Conservation (phyloP, 768 basidiomycete species). For the Tubosaeta brunneosetosa region DNA sequence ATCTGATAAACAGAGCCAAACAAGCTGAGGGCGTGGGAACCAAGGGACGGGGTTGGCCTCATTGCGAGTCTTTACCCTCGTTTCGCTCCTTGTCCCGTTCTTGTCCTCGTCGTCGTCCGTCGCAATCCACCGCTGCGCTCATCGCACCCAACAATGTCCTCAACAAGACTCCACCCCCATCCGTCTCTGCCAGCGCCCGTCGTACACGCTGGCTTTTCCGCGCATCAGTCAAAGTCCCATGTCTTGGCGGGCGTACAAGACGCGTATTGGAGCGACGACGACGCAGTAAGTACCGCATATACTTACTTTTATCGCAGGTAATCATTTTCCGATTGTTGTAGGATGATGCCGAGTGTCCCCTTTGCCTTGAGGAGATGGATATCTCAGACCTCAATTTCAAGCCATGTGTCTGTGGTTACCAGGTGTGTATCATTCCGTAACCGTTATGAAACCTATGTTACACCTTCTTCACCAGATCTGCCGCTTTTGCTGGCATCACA, state of each 20-base stretch:
- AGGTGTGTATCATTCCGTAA: constrained; percentile 46
- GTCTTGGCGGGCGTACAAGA: constrained; percentile 88
- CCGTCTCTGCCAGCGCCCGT: constrained; percentile 71
- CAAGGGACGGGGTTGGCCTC: constrained; percentile 16
- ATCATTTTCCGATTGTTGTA: constrained; percentile 33
- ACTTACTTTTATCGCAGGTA: constrained; percentile 8
- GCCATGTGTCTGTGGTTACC: constrained; percentile 98
- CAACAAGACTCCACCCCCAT: constrained; percentile 54
- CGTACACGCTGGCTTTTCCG: constrained; percentile 63
- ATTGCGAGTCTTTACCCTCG: constrained; percentile 21
- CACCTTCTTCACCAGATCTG: constrained; percentile 66
- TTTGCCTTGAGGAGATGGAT: constrained; percentile 99
- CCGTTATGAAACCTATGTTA: constrained; percentile 14
- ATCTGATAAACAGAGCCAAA: constrained; percentile 14
- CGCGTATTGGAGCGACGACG: constrained; percentile 97
- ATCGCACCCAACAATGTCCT: constrained; percentile 37
- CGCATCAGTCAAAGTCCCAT: constrained; percentile 78
- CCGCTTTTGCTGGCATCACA: constrained; percentile 99
- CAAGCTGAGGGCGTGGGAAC: constrained; percentile 26
- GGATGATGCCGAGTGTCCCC: constrained; percentile 97
- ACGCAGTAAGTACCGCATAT: constrained; percentile 49
- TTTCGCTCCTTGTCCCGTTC: constrained; percentile 11
- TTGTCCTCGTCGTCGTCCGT: constrained; percentile 18
- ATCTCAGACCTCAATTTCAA: constrained; percentile 98
- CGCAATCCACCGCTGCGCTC: constrained; percentile 1